A percentile compares a stretch with the other conserved stretches of the same genome.
phyloP scores from a whole-genome alignment of 2,329 filamentous ascomycete species.

The Alternaria burnsii region DNA sequence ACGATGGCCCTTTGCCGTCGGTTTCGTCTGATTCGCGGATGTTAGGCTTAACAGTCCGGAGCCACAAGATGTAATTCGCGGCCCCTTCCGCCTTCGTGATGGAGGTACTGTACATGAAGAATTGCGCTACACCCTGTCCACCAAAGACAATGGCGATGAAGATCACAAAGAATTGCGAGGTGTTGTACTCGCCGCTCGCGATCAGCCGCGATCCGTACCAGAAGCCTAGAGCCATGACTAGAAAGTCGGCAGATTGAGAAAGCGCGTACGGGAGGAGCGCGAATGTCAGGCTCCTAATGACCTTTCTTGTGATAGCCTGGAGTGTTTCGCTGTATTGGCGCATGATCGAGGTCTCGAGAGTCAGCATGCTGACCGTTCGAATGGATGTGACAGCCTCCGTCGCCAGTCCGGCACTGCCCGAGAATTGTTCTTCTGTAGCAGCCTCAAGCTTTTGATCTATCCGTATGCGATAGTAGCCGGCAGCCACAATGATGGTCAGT shows the following conservation, averaged over 20 bases:
- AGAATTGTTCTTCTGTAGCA: constrained; percentile 25
- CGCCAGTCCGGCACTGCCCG: background rate
- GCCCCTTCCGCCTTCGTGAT: constrained; percentile 93
- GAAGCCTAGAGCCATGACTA: constrained; percentile 81
- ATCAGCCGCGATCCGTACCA: constrained; percentile 62
- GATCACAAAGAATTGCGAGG: constrained; percentile 74
- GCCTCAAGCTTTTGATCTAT: constrained; percentile 78
- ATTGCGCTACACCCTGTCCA: constrained; percentile 5
- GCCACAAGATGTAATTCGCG: constrained; percentile 62
- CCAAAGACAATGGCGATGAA: constrained; percentile 45
- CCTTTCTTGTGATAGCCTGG: constrained; percentile 1
- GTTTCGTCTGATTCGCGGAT: constrained; percentile 37
- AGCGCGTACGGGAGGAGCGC: constrained; percentile 54
- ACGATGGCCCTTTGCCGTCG: background rate
- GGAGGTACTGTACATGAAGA: constrained; percentile 50
- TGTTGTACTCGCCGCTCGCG: constrained; percentile 62
- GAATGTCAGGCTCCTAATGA: constrained; percentile 1
- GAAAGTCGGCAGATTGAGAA: constrained; percentile 82
- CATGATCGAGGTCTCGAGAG: constrained; percentile 3
- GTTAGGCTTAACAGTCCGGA: constrained; percentile 44
- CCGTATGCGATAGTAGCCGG: constrained; percentile 17
- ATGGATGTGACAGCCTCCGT: constrained; percentile 3
- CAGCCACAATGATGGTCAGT: constrained; percentile 16
- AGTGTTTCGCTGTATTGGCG: constrained; percentile 2
- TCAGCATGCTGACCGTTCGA: constrained; percentile 4